phyloP scores from a whole-genome alignment of 305 asterid genomes.

The Salvia sclarea region DNA sequence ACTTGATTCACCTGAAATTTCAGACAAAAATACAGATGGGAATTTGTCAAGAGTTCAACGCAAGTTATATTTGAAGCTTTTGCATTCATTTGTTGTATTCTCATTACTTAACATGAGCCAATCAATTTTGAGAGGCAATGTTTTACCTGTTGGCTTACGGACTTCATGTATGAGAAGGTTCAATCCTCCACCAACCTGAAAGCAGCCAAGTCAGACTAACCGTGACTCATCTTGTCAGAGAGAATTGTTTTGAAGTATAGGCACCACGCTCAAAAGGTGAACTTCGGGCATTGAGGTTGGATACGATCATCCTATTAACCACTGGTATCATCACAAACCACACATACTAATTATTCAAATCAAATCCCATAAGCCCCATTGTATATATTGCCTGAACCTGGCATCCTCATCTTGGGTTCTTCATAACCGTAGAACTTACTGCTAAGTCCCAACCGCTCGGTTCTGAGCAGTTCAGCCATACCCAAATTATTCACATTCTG shows the following conservation, averaged over 20 bases:
- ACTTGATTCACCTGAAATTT: constrained; percentile 35
- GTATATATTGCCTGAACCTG: constrained; percentile 68
- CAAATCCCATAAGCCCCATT: constrained; percentile 72
- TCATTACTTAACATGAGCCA: background rate
- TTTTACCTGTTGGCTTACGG: constrained; percentile 62
- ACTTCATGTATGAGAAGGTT: constrained; percentile 55
- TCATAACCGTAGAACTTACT: constrained; percentile 63
- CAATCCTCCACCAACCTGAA: constrained; percentile 66
- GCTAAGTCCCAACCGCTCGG: constrained; percentile 61
- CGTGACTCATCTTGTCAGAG: constrained; percentile 32
- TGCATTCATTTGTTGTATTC: background rate
- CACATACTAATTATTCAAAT: constrained; percentile 34
- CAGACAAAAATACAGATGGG: background rate
- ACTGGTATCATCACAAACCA: constrained; percentile 26
- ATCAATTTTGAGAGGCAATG: background rate
- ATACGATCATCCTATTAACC: constrained; percentile 39
- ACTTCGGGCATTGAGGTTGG: constrained; percentile 30
- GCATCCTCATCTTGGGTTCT: constrained; percentile 68
- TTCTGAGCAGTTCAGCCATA: constrained; percentile 65
- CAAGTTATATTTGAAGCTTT: background rate
- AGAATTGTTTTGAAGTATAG: constrained; percentile 29
- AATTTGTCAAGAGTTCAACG: background rate
- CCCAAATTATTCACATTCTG: constrained; percentile 67
- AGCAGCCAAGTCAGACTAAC: constrained; percentile 52
- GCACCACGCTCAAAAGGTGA: constrained; percentile 34